Evolutionary conservation across 805 yeast genomes (phyloP).

Genomic region (Ogataea trehalophila): DNA sequence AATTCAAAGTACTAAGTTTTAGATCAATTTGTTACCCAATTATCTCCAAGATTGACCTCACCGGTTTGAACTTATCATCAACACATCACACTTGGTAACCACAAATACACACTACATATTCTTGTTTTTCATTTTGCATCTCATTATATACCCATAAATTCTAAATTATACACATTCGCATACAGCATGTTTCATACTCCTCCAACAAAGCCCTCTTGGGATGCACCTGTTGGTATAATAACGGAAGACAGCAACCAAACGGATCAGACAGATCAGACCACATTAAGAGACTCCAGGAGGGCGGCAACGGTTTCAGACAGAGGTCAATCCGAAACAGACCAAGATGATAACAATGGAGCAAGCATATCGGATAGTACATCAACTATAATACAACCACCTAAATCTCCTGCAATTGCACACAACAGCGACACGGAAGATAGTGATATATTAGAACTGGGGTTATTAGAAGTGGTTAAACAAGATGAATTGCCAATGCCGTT

Average conservation of each 20-base stretch:
- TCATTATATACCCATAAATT: background rate
- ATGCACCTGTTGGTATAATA: conserved; percentile 18
- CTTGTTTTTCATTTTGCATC: background rate
- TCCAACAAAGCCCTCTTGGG: conserved; percentile 29
- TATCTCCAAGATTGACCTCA: too few species aligned
- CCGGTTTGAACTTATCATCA: too few species aligned
- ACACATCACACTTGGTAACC: too few species aligned
- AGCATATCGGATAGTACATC: background rate
- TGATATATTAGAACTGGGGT: too few species aligned
- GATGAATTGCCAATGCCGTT: conserved; percentile 27
- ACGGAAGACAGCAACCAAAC: conserved; percentile 11
- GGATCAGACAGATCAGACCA: background rate
- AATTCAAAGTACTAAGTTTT: too few species aligned
- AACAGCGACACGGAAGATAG: too few species aligned
- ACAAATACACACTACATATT: background rate
- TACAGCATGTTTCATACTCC: conserved; percentile 30
- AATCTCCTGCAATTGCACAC: background rate
- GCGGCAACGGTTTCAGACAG: background rate
- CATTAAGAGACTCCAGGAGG: background rate
- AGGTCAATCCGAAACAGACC: background rate
- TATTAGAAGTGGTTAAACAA: conserved; percentile 1
- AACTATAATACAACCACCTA: background rate
- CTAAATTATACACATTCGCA: background rate
- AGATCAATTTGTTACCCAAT: too few species aligned
- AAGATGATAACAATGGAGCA: background rate